Percentiles rank a stretch among this genome's conserved stretches.
Conservation (phyloP, 2,329 filamentous ascomycete species). For the Paecilomyces formosus region DNA sequence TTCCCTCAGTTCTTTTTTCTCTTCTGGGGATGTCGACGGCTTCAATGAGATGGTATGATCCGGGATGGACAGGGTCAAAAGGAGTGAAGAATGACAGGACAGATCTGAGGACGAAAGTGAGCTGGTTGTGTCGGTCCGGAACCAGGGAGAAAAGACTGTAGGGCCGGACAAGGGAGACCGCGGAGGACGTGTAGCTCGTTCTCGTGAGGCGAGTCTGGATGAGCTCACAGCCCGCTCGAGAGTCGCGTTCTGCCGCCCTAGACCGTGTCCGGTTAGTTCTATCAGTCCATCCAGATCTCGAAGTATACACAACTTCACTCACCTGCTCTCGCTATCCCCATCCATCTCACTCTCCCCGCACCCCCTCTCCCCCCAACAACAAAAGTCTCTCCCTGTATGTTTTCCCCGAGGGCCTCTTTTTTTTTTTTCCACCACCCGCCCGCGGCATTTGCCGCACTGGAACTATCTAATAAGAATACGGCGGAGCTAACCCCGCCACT, state of each 20-base stretch:
- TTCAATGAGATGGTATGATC: slow-evolving; percentile 2
- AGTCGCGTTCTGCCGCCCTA: background rate
- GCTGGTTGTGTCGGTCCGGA: background rate
- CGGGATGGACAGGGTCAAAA: background rate
- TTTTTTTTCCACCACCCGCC: background rate
- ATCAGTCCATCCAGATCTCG: background rate
- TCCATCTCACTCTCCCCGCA: background rate
- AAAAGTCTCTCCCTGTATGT: too few relatives aligned
- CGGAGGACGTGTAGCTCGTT: background rate
- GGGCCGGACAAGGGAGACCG: background rate
- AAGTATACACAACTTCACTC: background rate
- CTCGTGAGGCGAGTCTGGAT: background rate
- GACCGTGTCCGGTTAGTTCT: slow-evolving; percentile 3
- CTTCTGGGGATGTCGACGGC: background rate
- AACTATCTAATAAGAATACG: too few relatives aligned
- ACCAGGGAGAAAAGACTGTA: background rate
- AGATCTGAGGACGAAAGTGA: background rate
- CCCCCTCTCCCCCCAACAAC: background rate
- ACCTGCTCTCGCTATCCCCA: background rate
- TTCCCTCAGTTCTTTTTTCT: background rate
- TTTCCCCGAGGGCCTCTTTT: background rate
- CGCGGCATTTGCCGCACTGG: background rate
- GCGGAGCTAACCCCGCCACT: too few relatives aligned
- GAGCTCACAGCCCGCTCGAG: background rate
- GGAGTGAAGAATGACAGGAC: slow-evolving; percentile 2